Conservation (phyloP, 331 rosid species). For the Pyracantha coccinea region DNA sequence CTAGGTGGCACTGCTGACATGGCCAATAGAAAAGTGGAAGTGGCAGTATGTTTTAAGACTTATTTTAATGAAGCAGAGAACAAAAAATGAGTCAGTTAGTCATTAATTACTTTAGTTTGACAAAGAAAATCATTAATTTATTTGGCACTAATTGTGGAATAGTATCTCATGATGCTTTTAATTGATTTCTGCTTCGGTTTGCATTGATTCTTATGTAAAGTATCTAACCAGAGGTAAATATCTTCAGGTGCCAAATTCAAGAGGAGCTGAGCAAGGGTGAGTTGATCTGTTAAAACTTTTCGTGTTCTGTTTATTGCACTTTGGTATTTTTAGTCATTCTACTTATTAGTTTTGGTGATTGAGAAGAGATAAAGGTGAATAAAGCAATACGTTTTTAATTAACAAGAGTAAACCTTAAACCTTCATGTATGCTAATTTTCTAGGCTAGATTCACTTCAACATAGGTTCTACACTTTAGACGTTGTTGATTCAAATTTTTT, state of each 20-base stretch:
- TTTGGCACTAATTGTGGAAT: not conserved
- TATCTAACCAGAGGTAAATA: conserved; percentile 11
- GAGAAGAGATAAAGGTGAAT: not conserved
- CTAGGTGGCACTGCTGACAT: too few relatives aligned
- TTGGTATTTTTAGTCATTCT: not conserved
- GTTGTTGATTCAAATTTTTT: not conserved
- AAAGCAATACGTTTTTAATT: not conserved
- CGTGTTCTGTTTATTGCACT: not conserved
- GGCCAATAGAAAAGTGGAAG: not conserved
- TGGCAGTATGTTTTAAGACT: not conserved
- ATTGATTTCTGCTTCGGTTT: not conserved
- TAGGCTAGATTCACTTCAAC: not conserved
- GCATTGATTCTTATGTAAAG: conserved; percentile 20
- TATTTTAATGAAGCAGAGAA: not conserved
- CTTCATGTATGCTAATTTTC: not conserved
- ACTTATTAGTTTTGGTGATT: not conserved
- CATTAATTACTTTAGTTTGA: too few relatives aligned
- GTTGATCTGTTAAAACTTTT: conserved; percentile 13
- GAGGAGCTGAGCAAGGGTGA: conserved; percentile 54
- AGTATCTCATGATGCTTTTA: not conserved
- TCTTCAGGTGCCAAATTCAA: conserved; percentile 46
- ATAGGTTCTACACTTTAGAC: not conserved
- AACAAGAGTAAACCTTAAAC: not conserved
- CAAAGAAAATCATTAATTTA: not conserved
- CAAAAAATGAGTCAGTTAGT: not conserved